Evolutionary conservation across 2,329 filamentous ascomycete species (phyloP).

Genomic region (Hymenoscyphus occultus): DNA sequence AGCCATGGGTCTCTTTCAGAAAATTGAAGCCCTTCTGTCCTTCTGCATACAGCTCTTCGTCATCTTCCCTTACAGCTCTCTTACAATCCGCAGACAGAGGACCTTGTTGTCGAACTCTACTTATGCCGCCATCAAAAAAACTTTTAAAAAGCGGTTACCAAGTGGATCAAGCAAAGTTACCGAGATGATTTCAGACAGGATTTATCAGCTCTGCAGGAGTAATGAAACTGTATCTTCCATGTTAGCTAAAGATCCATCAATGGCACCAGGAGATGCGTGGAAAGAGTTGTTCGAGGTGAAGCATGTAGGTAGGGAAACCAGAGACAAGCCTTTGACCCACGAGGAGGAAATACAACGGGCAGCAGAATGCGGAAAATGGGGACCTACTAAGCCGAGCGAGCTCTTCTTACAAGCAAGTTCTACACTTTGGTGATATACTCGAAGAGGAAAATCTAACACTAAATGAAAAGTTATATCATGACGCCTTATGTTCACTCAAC

Average conservation of each 20-base stretch:
- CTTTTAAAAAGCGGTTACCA: not conserved
- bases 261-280: conserved; percentile 53
- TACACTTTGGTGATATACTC: not conserved
- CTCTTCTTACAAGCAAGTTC: conserved; percentile 58
- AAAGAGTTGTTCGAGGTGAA: conserved; percentile 50
- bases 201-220: conserved; percentile 52
- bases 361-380: conserved; percentile 65
- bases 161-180: not conserved
- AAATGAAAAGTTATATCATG: conserved; percentile 22
- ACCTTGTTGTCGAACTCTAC: not conserved
- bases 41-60: conserved; percentile 34
- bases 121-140: not conserved
- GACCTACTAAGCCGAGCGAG: conserved; percentile 57
- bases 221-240: conserved; percentile 55
- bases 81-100: conserved; percentile 31
- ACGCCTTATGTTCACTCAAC: conserved; percentile 24
- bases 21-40: conserved; percentile 20
- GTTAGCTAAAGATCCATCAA: conserved; percentile 50
- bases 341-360: conserved; percentile 52
- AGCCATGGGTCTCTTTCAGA: conserved; percentile 19
- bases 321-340: conserved; percentile 19
- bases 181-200: conserved; percentile 43
- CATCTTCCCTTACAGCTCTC: conserved; percentile 34
- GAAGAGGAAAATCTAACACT: not conserved
- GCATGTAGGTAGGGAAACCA: not conserved